Conservation (phyloP, 1,139 yeast species). For the Debaryomyces nepalensis region DNA sequence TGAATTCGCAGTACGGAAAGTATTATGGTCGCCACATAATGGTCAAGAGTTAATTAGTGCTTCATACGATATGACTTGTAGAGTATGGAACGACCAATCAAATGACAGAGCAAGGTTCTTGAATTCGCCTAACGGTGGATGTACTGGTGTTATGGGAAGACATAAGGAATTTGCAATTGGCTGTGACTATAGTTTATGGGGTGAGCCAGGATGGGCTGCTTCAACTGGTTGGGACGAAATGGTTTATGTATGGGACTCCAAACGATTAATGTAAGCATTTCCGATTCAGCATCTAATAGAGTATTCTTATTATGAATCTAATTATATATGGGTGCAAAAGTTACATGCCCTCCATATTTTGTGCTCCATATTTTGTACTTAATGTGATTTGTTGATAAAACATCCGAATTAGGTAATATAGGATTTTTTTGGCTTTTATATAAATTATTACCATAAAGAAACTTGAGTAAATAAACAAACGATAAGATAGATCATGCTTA, state of each 20-base stretch:
- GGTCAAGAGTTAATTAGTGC: slow-evolving; percentile 72
- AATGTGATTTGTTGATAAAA: slow-evolving; percentile 4
- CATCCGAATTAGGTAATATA: slow-evolving; percentile 7
- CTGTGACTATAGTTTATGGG: slow-evolving; percentile 97
- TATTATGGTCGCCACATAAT: slow-evolving; percentile 89
- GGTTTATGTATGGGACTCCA: slow-evolving; percentile 86
- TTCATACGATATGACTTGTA: slow-evolving; percentile 90
- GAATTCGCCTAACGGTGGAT: slow-evolving; percentile 41
- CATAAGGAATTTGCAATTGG: slow-evolving; percentile 93
- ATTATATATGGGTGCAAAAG: slow-evolving; percentile 28
- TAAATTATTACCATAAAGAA: slow-evolving; percentile 9
- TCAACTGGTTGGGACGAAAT: slow-evolving; percentile 97
- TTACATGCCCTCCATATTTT: slow-evolving; percentile 20
- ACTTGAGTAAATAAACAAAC: slow-evolving; percentile 10
- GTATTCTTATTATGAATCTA: slow-evolving; percentile 14
- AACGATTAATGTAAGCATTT: slow-evolving; percentile 30
- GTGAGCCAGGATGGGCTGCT: slow-evolving; percentile 94
- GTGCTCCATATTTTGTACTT: background rate
- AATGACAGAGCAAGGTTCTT: slow-evolving; percentile 56
- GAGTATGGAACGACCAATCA: slow-evolving; percentile 81
- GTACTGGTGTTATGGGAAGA: slow-evolving; percentile 60
- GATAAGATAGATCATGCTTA: slow-evolving; percentile 4
- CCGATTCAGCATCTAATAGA: background rate
- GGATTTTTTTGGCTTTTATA: slow-evolving; percentile 4
- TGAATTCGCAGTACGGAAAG: slow-evolving; percentile 82